Evolutionary conservation across 2,329 filamentous ascomycete genomes (phyloP), one percentile per base, ranked within the genome.

Genomic region (Fusarium lateritium): DNA sequence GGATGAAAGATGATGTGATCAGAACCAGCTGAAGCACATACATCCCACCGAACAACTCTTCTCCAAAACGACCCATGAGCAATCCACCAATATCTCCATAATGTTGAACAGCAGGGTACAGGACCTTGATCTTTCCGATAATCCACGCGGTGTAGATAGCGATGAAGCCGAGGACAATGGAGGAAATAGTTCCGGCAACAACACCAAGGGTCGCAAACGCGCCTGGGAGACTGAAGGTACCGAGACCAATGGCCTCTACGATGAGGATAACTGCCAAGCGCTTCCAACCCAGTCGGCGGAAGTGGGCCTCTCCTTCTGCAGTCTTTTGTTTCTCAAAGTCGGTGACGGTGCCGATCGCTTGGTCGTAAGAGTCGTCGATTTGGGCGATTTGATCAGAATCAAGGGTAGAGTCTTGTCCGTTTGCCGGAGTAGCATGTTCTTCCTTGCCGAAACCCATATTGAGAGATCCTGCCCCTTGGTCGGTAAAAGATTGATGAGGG

Each of bases 71-170:
- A 2, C 91, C 90, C 57, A 83, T 81, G 47, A 92, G 80, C 39
- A 91, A 79, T 33, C 85, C 80, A 7, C 88, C 89, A 3, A 87
- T 89, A 69, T 92, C 89, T n/a, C 88, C 86, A 75, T 91, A 90
- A 66, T 86, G 88, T 46, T 85, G 83, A 40, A 91, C 83, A 10
- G 86, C 79, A 2, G 89, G 88, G 69, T 77, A 77, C 43, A 76
- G 73, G 52, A 82, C 61, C 67, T 82, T 82, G 44, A 80, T 76
- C 70, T 81, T 78, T 50, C 80, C 80, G 44, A 82, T 75, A 22
- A 82, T 76, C 69, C 80, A 78, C 7, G 77, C 79, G 17, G 78
- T 77, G 69, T 82, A 82, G 46, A 82, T 79, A 26, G 80, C 81
- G 38, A 81, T 58, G 2, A 81, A 50, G 2, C 80, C 80, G 5